These are phyloP conservation scores for Lasiodiplodia hormozganensis DNA, from an alignment of 2,329 filamentous ascomycete species.

Conservation along the genomic window DNA sequence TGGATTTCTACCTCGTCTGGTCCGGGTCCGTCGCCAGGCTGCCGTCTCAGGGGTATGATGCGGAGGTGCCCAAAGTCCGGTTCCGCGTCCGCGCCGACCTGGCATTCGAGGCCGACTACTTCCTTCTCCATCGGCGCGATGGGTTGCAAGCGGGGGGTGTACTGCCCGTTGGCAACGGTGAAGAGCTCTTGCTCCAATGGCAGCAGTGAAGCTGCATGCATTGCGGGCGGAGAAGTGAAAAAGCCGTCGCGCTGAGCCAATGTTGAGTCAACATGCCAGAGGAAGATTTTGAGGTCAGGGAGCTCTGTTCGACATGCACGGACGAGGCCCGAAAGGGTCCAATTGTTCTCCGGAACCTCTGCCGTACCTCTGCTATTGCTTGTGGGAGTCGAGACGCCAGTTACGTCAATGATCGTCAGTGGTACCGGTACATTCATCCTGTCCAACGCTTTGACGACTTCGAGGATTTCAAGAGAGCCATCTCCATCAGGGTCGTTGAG, in stretches of 20 bases:
- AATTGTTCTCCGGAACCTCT: neutral
- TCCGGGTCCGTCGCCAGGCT: neutral
- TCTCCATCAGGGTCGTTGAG: too few species aligned
- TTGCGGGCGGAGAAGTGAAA: neutral
- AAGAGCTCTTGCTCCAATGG: neutral
- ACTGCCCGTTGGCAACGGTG: neutral
- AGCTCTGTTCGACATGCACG: neutral
- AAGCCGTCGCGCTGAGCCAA: neutral
- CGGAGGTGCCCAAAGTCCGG: neutral
- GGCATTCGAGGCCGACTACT: neutral
- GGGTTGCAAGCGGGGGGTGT: neutral
- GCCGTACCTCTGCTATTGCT: too few species aligned
- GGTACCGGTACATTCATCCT: too few species aligned
- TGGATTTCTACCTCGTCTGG: slow-evolving; percentile 34
- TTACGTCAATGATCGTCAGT: too few species aligned
- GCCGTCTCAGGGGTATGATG: neutral
- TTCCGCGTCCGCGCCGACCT: neutral
- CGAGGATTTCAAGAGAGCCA: too few species aligned
- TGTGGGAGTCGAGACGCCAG: too few species aligned
- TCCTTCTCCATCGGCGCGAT: neutral
- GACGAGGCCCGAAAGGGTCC: neutral
- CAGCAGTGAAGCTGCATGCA: neutral
- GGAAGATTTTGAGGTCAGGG: neutral
- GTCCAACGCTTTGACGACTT: too few species aligned
- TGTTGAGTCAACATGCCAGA: neutral